A percentile compares a stretch with the other conserved stretches of the same genome.
These are phyloP conservation scores for Ascomycota sp. DNA, from an alignment of 2,329 filamentous ascomycete species.

Conservation along the genomic window DNA sequence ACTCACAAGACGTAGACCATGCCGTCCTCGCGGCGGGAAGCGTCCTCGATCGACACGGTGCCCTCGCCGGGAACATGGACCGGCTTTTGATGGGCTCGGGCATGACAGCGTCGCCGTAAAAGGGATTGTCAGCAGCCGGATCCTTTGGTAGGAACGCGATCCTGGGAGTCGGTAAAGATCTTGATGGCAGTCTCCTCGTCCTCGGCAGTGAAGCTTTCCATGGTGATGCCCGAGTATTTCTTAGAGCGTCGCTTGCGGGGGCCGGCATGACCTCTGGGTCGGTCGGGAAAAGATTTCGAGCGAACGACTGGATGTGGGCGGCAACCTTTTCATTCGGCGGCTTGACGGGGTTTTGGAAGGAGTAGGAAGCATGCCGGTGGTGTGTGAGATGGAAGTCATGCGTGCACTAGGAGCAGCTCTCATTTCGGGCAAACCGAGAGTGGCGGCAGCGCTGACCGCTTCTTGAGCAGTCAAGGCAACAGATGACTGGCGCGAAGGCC, in stretches of 20 bases:
- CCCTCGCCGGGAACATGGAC: conserved; percentile 36
- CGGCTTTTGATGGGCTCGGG: conserved; percentile 23
- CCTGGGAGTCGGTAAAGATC: conserved; percentile 64
- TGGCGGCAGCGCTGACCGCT: conserved; percentile 20
- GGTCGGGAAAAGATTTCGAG: conserved; percentile 41
- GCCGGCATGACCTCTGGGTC: conserved; percentile 37
- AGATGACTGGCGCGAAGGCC: conserved; percentile 25
- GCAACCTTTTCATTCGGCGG: conserved; percentile 28
- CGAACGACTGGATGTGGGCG: conserved; percentile 30
- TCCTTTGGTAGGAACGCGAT: conserved; percentile 53
- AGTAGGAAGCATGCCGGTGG: conserved; percentile 46
- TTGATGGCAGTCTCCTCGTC: conserved; percentile 39
- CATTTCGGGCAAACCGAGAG: conserved; percentile 16
- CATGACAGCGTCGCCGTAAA: conserved; percentile 29
- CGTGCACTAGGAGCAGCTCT: conserved; percentile 8
- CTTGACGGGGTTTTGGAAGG: conserved; percentile 60
- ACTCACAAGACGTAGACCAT: conserved; percentile 63
- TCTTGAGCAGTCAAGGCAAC: conserved; percentile 22
- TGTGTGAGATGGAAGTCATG: conserved; percentile 11
- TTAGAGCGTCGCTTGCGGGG: conserved; percentile 37
- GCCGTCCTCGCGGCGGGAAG: conserved; percentile 46
- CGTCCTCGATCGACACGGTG: conserved; percentile 38
- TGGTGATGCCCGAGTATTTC: conserved; percentile 31
- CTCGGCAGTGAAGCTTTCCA: conserved; percentile 38
- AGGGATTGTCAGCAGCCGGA: conserved; percentile 49